Evolutionary conservation across 2,329 filamentous ascomycete species (phyloP), one percentile per base, ranked within the genome.

Genomic region (Fusarium nygamai): DNA sequence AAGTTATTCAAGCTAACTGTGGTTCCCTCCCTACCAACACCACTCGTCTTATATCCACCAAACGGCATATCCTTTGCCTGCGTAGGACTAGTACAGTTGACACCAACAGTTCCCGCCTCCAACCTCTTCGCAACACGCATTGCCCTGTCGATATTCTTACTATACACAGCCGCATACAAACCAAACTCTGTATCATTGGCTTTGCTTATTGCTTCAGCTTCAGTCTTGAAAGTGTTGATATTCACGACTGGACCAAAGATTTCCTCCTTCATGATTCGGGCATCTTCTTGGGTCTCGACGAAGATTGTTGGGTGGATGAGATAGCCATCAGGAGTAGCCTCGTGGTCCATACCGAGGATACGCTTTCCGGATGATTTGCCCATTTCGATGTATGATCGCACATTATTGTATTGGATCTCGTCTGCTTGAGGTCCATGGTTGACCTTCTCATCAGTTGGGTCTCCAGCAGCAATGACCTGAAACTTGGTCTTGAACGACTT

Each of bases 211-310:
- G 78, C 82, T 61, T 83, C 80, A 1, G 73, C 78, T 33, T 83
- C 82, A 1, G 75, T 77, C 31, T 73, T 73, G 61, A 83, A 82
- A 82, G 69, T 86, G 61, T 86, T 86, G 71, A 92, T 87, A n/a
- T 86, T 86, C 1, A 89, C 87, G 20, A 92, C 90, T 0, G 90
- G 90, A 0, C 90, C 90, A 68, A 92, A 92, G 3, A 92, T 86
- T 71, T 92, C 90, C 72, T 92, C 89, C n/a, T 86, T 85, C 80
- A 87, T 88, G 61, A 91, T 86, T 58, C 81, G 81, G 34, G 80
- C 76, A 20, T 76, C 60, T 27, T 79, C 75, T 1, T 70, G 64
- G 36, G 65, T 81, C 56, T 64, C 44, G 1, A 62, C 12, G 19
- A 74, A 73, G 12, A 73, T 68, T 3, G 70, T 74, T 3, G 72